These are phyloP conservation scores for Plasmodium ovale DNA, from an alignment of 169 alveolate species.

Conservation along the genomic window DNA sequence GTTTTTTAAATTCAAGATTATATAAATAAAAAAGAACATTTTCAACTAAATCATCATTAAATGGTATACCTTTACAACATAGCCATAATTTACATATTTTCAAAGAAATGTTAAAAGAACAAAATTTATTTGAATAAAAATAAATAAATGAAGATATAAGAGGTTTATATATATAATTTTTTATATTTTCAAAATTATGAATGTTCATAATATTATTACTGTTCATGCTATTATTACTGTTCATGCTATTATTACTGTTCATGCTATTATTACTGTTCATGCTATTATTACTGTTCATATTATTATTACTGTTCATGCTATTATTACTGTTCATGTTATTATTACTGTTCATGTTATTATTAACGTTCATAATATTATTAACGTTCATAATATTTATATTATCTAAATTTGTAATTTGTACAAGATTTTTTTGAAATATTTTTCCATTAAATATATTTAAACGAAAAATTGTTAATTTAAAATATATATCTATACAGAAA, in stretches of 20 bases:
- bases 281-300: too few species aligned
- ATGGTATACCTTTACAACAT: constrained; percentile 3
- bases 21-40: constrained; percentile 27
- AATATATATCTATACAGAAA: constrained; percentile 3
- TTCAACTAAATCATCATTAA: constrained; percentile 29
- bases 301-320: too few species aligned
- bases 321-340: too few species aligned
- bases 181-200: constrained; percentile 10
- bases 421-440: constrained; percentile 18
- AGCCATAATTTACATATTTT: constrained; percentile 58
- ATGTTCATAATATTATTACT: constrained; percentile 1
- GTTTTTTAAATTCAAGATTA: constrained; percentile 23
- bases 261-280: too few species aligned
- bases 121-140: constrained; percentile 37
- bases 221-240: too few species aligned
- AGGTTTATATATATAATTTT: constrained; percentile 24
- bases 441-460: constrained; percentile 24
- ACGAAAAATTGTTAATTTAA: constrained; percentile 1
- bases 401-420: constrained; percentile 39
- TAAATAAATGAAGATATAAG: constrained; percentile 31
- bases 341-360: too few species aligned
- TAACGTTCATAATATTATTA: too few species aligned
- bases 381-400: constrained; percentile 9
- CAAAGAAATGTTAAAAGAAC: constrained; percentile 20
- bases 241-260: too few species aligned